Evolutionary conservation across 2,329 filamentous ascomycete species (phyloP).

Genomic region (Penicillium concentricum): DNA sequence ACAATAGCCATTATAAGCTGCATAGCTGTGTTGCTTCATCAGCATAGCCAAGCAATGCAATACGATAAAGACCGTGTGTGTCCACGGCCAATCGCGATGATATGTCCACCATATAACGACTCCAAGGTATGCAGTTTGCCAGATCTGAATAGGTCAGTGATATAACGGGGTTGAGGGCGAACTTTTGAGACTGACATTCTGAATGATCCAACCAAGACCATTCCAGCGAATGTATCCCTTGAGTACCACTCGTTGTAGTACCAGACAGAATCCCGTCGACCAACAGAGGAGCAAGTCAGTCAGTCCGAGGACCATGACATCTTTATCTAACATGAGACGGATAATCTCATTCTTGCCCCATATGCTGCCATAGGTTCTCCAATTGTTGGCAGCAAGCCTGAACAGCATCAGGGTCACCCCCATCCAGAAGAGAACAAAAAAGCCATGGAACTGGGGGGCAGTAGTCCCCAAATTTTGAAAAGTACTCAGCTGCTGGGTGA

Average conservation of each 20-base stretch:
- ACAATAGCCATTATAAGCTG: slow-evolving; percentile 74
- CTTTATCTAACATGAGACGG: slow-evolving; percentile 62
- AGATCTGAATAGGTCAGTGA: slow-evolving; percentile 49
- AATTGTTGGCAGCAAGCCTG: slow-evolving; percentile 68
- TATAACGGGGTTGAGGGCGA: no score
- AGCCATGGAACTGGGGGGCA: slow-evolving; percentile 72
- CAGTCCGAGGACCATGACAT: slow-evolving; percentile 52
- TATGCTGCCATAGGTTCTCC: slow-evolving; percentile 64
- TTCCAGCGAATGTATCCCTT: slow-evolving; percentile 67
- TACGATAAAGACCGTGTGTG: slow-evolving; percentile 71
- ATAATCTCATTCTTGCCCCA: slow-evolving; percentile 72
- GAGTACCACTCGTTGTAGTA: slow-evolving; percentile 62
- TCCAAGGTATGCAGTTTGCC: slow-evolving; percentile 66
- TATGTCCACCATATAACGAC: slow-evolving; percentile 65
- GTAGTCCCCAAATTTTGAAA: slow-evolving; percentile 67
- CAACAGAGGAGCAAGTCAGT: slow-evolving; percentile 70
- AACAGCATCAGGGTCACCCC: slow-evolving; percentile 65
- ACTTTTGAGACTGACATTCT: slow-evolving; percentile 53
- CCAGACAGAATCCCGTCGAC: slow-evolving; percentile 63
- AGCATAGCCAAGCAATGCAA: slow-evolving; percentile 72
- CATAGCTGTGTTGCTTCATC: slow-evolving; percentile 74
- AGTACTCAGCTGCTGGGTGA: slow-evolving; percentile 69
- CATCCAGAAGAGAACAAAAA: slow-evolving; percentile 72
- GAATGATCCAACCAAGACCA: slow-evolving; percentile 67
- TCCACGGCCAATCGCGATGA: slow-evolving; percentile 77